Evolutionary conservation across 2,329 filamentous ascomycete species (phyloP), one percentile per base, ranked within the genome.

Genomic region (Colletotrichum truncatum): DNA sequence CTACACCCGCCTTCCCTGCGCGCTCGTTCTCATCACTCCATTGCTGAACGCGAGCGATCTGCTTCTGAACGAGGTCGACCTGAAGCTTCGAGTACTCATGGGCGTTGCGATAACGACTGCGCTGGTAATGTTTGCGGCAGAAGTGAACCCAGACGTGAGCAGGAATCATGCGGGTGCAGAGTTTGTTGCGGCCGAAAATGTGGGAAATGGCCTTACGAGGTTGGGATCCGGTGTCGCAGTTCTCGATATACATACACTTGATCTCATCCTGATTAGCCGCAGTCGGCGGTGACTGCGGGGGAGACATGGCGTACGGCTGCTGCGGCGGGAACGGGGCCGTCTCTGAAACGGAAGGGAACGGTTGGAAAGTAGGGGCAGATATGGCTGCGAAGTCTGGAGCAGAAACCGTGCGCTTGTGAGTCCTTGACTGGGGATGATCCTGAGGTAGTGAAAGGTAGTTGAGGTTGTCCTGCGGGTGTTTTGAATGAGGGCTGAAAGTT

Each of bases 41-140:
- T 0, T 78, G 76, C 67, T 90, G 83, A 49, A 94, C 85, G 1
- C 87, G 83, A 9, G 81, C 75, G 38, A 93, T 85, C 69, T 92
- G 90, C 30, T 83, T 80, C 57, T 85, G 79, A 1, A 93, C 85
- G 1, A 93, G 81, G 3, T 88, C 83, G 59, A 89, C 88, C 73
- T 93, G 91, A 1, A 85, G 74, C 74, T 85, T 78, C 54, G 87
- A 86, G 74, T 91, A 87, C 21, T 89, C 84, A 32, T 83, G 80
- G 2, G 83, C 82, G 56, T 89, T 89, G n/a, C 90, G 85, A 73
- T 94, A 94, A 0, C 90, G 84, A 43, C 85, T 85, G 6, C 92
- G 87, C 77, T 96, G 93, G 74, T 96, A 96, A 73, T 94, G 91
- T 73, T 94, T 94, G 34, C 93, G 87, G 75, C 93, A 96, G 73